phyloP scores from a whole-genome alignment of 179 eudicot genomes.

The Carnegiea gigantea region DNA sequence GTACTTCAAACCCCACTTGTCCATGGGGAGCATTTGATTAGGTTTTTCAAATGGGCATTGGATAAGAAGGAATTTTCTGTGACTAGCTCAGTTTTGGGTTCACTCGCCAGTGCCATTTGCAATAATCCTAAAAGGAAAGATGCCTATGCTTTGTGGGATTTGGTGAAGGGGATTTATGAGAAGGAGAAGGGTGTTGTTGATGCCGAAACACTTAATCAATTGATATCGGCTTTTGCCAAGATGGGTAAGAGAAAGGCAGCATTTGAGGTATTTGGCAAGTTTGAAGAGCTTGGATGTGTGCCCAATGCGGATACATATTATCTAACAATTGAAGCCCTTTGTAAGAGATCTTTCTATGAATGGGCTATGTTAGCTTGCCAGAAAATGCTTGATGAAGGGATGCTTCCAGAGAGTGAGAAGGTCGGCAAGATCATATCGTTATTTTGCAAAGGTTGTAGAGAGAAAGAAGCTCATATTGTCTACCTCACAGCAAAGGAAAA shows the following conservation, averaged over 20 bases:
- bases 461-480: slow-evolving; percentile 62
- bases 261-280: slow-evolving; percentile 65
- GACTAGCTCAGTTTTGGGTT: slow-evolving; percentile 32
- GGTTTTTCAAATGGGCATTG: slow-evolving; percentile 59
- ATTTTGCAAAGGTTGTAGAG: slow-evolving; percentile 56
- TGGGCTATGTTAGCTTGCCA: slow-evolving; percentile 60
- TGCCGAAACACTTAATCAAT: slow-evolving; percentile 50
- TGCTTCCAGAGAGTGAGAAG: slow-evolving; percentile 56
- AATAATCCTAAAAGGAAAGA: slow-evolving; percentile 34
- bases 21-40: slow-evolving; percentile 52
- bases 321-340: slow-evolving; percentile 62
- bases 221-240: slow-evolving; percentile 54
- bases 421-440: slow-evolving; percentile 57
- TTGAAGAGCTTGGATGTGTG: slow-evolving; percentile 64
- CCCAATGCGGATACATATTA: slow-evolving; percentile 65
- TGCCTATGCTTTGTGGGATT: slow-evolving; percentile 75
- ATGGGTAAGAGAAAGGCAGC: slow-evolving; percentile 78
- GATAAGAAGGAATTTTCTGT: slow-evolving; percentile 34
- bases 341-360: slow-evolving; percentile 53
- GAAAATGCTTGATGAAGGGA: slow-evolving; percentile 57
- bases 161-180: slow-evolving; percentile 60
- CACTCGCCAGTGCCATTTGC: slow-evolving; percentile 45
- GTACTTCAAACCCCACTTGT: slow-evolving; percentile 56
- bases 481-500: slow-evolving; percentile 62
- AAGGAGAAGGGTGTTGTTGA: slow-evolving; percentile 45